Evolutionary conservation across 345 rosid genomes (phyloP), one percentile per base, ranked within the genome.

Genomic region (Cardamine resedifolia): DNA sequence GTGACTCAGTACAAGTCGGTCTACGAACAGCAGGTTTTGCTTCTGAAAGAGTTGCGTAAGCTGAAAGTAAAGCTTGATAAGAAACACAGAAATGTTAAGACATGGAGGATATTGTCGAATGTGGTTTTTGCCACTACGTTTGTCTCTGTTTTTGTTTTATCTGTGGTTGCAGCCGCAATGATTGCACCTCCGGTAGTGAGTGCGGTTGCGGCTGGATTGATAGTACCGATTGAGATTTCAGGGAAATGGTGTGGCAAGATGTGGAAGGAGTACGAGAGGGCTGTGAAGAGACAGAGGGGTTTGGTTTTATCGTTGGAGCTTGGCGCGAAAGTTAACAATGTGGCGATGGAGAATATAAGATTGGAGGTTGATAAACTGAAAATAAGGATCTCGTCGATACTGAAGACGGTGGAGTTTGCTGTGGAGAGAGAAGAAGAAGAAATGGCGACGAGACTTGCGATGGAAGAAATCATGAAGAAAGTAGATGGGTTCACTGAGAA

Each of bases 91-190:
- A 76, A 83, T 3, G 9, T 81, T 73, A 81, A 87, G 76, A 77
- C 83, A 53, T 89, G 96, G 97, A 86, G 68, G 83, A 89, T 39
- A 71, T 66, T 93, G 44, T 79, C 97, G 0, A 87, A 87, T 31
- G 87, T 85, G 38, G 57, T 93, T 58, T 90, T 93, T 47, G 87
- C 70, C 6, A 64, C 92, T 2, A 78, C 85, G 9, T 84, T 86
- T 21, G 85, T 93, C 14, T 79, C 96, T 21, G 88, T 83, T 6
- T 39, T 89, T 61, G 81, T 90, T 47, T 77, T 90, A 68, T 87
- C 96, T 0, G 96, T 93, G 15, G 91, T 84, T 69, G 88, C 90
- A 41, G 97, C 90, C 45, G 87, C 94, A 4, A 48, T 88, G 71
- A 79, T 83, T 5, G 88, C 86, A 21, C 92, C 96, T 0, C 86